Evolutionary conservation across 108 stramenopile species (phyloP), one percentile per base, ranked within the genome.

Genomic region (Fragilaria crotonensis): DNA sequence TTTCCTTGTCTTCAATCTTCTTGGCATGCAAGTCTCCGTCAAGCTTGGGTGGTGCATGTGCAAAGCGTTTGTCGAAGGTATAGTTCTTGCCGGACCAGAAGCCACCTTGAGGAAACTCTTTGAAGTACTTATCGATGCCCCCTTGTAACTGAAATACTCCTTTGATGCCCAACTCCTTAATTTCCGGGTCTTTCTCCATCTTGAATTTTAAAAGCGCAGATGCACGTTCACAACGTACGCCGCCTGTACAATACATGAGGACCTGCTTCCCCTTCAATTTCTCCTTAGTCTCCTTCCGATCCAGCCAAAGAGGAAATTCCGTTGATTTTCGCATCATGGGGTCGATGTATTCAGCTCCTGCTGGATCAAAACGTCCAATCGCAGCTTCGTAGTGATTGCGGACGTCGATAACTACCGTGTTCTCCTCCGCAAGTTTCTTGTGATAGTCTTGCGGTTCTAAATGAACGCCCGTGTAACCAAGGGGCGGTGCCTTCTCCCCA

Each of bases 31-130:
- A 66, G 44, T 72, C 67, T 17, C 63, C 82, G 32, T 85, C 80
- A 4, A 76, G 57, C 31, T 64, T 66, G 23, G 79, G 79, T 17
- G 87, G 87, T 17, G 81, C 87, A 60, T 95, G 93, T 4, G 85
- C 76, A 78, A 91, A 95, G 18, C 94, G 72, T 61, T 92, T 92
- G 60, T 95, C 94, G 64, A 95, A 93, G 0, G 88, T 84, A 65
- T 90, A 89, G 59, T 83, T 75, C 32, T 81, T 89, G 0, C 94
- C 94, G 59, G 76, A 73, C 88, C 91, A 93, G 67, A 72, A 86
- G 4, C 91, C 91, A 23, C 91, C 91, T 7, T 93, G 85, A 0
- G 83, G 84, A 62, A 88, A 93, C 31, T 76, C 75, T 57, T 88
- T 78, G 25, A 93, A 70, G 52, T 89, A 93, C 59, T 77, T 72